Evolutionary conservation across 768 basidiomycete species (phyloP).

Genomic region (Lactarius psammicola): DNA sequence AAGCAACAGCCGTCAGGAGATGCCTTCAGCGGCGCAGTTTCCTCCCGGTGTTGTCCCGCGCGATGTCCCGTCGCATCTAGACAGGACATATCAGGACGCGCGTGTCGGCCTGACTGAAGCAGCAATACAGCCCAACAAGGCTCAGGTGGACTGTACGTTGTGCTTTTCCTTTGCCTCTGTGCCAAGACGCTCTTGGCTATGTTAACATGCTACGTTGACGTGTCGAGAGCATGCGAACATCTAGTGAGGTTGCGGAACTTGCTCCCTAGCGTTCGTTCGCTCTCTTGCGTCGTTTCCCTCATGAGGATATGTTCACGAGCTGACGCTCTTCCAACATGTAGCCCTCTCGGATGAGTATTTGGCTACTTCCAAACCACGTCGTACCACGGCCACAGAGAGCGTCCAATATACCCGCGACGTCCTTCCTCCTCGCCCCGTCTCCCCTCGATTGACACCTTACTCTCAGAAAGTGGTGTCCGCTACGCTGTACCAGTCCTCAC

Average conservation of each 20-base stretch:
- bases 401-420: slow-evolving; percentile 12
- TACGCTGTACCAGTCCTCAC: slow-evolving; percentile 1
- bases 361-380: not conserved
- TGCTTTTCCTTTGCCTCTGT: not conserved
- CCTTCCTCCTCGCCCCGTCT: slow-evolving; percentile 19
- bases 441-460: slow-evolving; percentile 4
- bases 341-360: slow-evolving; percentile 11
- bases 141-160: slow-evolving; percentile 14
- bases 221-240: not conserved
- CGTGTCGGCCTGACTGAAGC: slow-evolving; percentile 1
- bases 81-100: slow-evolving; percentile 7
- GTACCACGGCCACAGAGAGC: not conserved
- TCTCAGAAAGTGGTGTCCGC: slow-evolving; percentile 6
- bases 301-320: not conserved
- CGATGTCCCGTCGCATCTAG: not conserved
- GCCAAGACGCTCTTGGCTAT: not conserved
- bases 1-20: slow-evolving; percentile 2
- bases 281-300: not conserved
- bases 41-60: not conserved
- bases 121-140: slow-evolving; percentile 2
- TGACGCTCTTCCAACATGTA: slow-evolving; percentile 7
- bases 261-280: not conserved
- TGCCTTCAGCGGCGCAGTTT: not conserved
- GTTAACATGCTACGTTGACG: not conserved
- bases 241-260: not conserved